phyloP scores from a whole-genome alignment of 352 stramenopile species.

The Phytophthora cactorum region DNA sequence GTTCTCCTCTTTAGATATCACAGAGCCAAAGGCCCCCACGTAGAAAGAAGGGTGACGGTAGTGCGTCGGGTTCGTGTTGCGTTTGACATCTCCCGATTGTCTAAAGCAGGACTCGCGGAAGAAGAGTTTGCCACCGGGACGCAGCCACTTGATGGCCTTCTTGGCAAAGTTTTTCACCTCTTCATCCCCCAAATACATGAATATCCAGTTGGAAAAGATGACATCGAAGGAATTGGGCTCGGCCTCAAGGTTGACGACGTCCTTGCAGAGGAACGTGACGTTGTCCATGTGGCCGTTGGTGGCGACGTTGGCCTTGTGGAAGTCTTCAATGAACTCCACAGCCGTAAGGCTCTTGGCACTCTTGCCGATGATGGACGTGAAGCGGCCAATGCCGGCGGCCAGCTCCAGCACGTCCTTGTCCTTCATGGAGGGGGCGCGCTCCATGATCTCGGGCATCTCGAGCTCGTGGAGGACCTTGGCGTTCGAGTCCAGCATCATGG shows the following conservation, averaged over 20 bases:
- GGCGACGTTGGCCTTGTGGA: conserved; percentile 66
- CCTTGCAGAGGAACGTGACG: conserved; percentile 68
- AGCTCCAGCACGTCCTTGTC: conserved; percentile 75
- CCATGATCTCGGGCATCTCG: conserved; percentile 81
- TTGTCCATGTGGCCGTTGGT: conserved; percentile 61
- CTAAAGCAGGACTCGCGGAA: conserved; percentile 76
- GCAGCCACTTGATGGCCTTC: conserved; percentile 71
- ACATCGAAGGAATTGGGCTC: conserved; percentile 67
- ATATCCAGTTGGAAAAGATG: conserved; percentile 81
- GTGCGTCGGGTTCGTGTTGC: conserved; percentile 64
- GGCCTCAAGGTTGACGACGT: conserved; percentile 69
- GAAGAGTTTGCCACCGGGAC: conserved; percentile 67
- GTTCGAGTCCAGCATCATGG: conserved; percentile 89
- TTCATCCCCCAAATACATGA: conserved; percentile 75
- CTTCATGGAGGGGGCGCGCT: conserved; percentile 61
- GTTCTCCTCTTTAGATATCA: conserved; percentile 49
- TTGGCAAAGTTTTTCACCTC: conserved; percentile 60
- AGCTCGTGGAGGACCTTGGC: conserved; percentile 75
- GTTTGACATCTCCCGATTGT: conserved; percentile 70
- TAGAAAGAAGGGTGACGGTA: conserved; percentile 80
- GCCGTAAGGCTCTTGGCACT: conserved; percentile 61
- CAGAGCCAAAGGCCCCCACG: conserved; percentile 55
- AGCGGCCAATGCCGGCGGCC: conserved; percentile 69
- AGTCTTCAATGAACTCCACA: conserved; percentile 84
- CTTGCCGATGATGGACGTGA: conserved; percentile 60